Percentiles rank a stretch among this genome's conserved stretches.
Evolutionary conservation across 2,329 filamentous ascomycete genomes (phyloP).

Genomic region (Paecilomyces formosus): DNA sequence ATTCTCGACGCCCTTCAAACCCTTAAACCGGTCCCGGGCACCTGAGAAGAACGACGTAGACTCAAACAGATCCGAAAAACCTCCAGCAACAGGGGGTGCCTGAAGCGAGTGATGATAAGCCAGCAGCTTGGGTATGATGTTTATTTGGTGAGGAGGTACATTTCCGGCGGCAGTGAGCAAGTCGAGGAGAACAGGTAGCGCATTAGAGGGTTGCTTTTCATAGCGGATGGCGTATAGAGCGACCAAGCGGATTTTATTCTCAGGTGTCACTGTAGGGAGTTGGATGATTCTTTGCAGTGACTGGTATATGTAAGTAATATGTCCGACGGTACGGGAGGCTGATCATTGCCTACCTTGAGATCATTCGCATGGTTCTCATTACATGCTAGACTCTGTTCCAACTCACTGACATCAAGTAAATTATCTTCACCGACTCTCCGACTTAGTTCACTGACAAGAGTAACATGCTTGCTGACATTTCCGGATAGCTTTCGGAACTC

Average conservation of each 20-base stretch:
- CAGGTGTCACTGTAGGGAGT: constrained; percentile 64
- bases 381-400: constrained; percentile 94
- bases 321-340: neutral
- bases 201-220: constrained; percentile 75
- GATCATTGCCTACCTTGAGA: constrained; percentile 60
- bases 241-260: constrained; percentile 83
- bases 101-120: constrained; percentile 83
- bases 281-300: constrained; percentile 81
- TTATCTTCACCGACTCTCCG: constrained; percentile 77
- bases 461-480: constrained; percentile 98
- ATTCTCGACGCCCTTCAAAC: constrained; percentile 94
- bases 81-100: constrained; percentile 63
- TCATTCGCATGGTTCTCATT: constrained; percentile 91
- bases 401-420: constrained; percentile 89
- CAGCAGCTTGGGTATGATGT: constrained; percentile 73
- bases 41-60: constrained; percentile 84
- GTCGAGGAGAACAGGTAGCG: constrained; percentile 77
- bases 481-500: constrained; percentile 95
- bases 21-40: constrained; percentile 81
- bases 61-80: constrained; percentile 88
- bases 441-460: constrained; percentile 87
- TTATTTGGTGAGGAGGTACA: constrained; percentile 66
- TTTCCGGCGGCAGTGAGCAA: constrained; percentile 77
- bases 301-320: constrained; percentile 33
- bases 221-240: constrained; percentile 94